Base-by-base conservation (phyloP, 306 rosid genomes). In the Quillaja saponaria region DNA sequence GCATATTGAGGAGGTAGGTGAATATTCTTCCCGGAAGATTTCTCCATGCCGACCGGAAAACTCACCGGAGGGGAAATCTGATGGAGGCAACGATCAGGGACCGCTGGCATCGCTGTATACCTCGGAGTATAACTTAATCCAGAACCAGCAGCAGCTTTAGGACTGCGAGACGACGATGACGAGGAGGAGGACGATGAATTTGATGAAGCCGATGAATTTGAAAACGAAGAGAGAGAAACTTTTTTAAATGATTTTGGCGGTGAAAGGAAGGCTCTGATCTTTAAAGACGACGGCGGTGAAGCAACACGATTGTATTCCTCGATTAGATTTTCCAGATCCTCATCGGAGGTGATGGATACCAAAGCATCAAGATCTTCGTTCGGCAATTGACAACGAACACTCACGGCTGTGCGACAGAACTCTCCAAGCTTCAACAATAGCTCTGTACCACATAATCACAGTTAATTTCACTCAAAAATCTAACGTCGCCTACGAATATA, bases 321-420 rank as follows among this genome's bases (percentile, higher is more conserved):
- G 21, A 89, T 65, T 41, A 92, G 86, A 70, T 89, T 92, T 18
- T 68, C 80, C 34, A 92, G 94, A 59, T 92, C 99, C 73, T 92
- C 99, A 33, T 87, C 91, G 61, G 84, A 81, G 46, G 91, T 92
- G 46, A 92, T 75, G 71, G 99, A 86, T 6, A 92, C 92, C 47
- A 92, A 55, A 64, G 97, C 90, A 76, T 92, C 99, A 33, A 92
- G 89, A 68, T 92, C 99, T 67, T 92, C 99, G 8, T 82, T 49
- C 0, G 99, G 99, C 41, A 89, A 71, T 18, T 92, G 96, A 65
- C 99, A 92, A 13, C 99, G 99, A 57, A 92, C 74, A 21, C 75
- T 82, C 73, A 80, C 90, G 7, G 87, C 76, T 13, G 74, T 37
- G 34, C 95, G 83, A 63, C 96, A 89, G 35, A 89, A 62, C 49